Base-by-base conservation (phyloP, 2,329 filamentous ascomycete species). In the Mariannaea sp. region DNA sequence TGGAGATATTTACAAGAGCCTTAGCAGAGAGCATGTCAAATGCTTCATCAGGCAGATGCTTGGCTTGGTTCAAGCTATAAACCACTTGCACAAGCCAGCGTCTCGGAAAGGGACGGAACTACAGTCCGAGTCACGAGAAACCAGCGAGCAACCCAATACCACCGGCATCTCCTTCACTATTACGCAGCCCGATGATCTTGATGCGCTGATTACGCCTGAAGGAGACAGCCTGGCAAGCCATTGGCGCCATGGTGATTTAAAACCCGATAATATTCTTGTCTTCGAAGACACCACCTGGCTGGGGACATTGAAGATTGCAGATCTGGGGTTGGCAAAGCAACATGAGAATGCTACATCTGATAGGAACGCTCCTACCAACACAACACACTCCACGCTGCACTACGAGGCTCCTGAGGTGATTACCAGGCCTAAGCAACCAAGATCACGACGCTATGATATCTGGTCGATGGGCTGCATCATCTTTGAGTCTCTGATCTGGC, bases 381-480 rank as follows among this genome's bases (percentile, higher is more conserved):
- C 55, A 6, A 58, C 22, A 36, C 57, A 58, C 19, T 45, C 55
- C 3, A 58, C 57, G 1, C 43, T 52, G 1, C 57, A 53, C 5
- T 62, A 62, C 8, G 57, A 58, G 27, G 53, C 60, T 2, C 60
- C 60, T 4, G 60, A 63, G 13, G 50, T 48, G 0, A 49, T 41
- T 9, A 60, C 30, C 3, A 51, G 16, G 3, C 33, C 8, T 19
- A 14, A 27, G 0, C 3, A 43, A 8, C 42, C 56, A 1, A 40
- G 58, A 3, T 67, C 68, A 0, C 58, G 67, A 0, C 52, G 52
- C 0, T 71, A 68, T 10, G 69, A 71, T 6, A 56, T 64, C 4
- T 71, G 69, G 69, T 68, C 67, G 0, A 57, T 71, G 41, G 69
- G 69, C 0, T 70, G 67, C 20, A 62, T 71, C 6, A 58, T 60